Evolutionary conservation across 73 alveolate genomes (phyloP).

Genomic region (Paramecium bursaria): DNA sequence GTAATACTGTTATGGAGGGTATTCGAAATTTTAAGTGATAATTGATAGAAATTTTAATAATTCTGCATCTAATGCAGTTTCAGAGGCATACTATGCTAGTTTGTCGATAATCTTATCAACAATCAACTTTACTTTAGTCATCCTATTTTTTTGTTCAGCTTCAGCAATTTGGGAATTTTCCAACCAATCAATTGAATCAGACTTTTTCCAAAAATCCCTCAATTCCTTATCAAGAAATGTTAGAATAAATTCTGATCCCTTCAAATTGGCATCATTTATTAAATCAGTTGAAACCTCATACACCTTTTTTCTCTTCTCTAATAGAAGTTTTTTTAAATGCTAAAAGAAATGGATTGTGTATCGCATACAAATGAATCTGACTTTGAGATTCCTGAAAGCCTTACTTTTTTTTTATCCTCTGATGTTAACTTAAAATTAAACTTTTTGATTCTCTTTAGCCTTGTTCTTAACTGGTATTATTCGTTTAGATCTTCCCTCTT

Average conservation of each 20-base stretch:
- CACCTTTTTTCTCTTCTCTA: background rate
- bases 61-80: conserved; percentile 17
- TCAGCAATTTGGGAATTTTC: conserved; percentile 17
- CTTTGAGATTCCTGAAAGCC: too few species aligned
- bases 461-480: too few species aligned
- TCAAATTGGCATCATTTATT: background rate
- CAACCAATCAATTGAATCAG: conserved; percentile 25
- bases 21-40: conserved; percentile 39
- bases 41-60: conserved; percentile 11
- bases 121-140: background rate
- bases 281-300: background rate
- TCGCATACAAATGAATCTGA: too few species aligned
- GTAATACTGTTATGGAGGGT: conserved; percentile 59
- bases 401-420: too few species aligned
- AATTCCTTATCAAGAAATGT: background rate
- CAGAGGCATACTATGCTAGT: background rate
- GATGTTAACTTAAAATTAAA: too few species aligned
- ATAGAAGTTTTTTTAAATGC: background rate
- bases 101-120: background rate
- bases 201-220: background rate
- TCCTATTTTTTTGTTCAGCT: conserved; percentile 12
- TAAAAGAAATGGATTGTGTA: background rate
- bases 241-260: conserved; percentile 25
- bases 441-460: too few species aligned
- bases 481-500: too few species aligned